Conservation (phyloP, 2,329 filamentous ascomycete genomes). For the Ophioceras dolichostomum region DNA sequence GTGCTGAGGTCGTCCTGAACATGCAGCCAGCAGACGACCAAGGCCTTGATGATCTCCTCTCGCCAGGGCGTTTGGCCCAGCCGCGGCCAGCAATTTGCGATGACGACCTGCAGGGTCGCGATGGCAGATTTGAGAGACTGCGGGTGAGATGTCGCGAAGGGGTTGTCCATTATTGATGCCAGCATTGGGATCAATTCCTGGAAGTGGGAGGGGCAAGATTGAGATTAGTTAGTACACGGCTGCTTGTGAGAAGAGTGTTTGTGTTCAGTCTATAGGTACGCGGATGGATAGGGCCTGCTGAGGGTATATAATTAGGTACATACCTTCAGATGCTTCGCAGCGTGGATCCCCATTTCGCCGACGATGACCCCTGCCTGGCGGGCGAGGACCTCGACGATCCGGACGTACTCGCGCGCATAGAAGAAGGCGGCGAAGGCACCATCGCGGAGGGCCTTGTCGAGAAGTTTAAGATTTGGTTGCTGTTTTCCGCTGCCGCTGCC, state of each 20-base stretch:
- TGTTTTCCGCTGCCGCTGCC: not conserved
- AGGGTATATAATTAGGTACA: constrained; percentile 3
- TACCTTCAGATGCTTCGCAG: constrained; percentile 57
- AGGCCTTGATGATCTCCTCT: constrained; percentile 48
- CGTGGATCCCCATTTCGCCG: constrained; percentile 43
- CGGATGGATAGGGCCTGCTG: too few relatives aligned
- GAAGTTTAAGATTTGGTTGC: constrained; percentile 18
- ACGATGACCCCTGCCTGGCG: constrained; percentile 35
- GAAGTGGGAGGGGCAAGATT: too few relatives aligned
- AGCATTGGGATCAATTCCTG: constrained; percentile 57
- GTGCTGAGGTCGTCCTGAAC: constrained; percentile 23
- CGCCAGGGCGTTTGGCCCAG: constrained; percentile 41
- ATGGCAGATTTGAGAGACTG: constrained; percentile 40
- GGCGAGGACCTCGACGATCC: constrained; percentile 45
- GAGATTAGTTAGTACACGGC: too few relatives aligned
- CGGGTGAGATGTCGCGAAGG: constrained; percentile 47
- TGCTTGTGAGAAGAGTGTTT: not conserved
- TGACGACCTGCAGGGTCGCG: constrained; percentile 39
- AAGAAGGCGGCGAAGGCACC: constrained; percentile 42
- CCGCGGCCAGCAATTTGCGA: constrained; percentile 59
- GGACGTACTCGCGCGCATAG: constrained; percentile 45
- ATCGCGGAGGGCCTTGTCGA: constrained; percentile 43
- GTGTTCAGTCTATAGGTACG: not conserved
- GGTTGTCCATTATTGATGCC: constrained; percentile 51
- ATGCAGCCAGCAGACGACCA: constrained; percentile 52